A percentile compares a stretch with the other conserved stretches of the same genome.
Conservation (phyloP, 1,284 basidiomycete genomes). For the Ustilago nuda region DNA sequence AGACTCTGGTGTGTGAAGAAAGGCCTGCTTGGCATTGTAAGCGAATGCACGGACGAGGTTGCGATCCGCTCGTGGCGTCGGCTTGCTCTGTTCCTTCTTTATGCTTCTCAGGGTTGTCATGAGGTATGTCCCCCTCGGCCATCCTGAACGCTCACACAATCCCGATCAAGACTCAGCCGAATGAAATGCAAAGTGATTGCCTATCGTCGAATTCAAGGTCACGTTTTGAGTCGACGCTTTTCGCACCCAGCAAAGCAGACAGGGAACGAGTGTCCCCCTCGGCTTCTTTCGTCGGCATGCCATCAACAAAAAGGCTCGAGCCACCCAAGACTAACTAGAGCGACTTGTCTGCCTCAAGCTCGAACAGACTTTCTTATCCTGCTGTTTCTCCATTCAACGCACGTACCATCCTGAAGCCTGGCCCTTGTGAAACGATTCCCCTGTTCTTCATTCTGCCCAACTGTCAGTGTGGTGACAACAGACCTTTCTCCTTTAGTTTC, state of each 20-base stretch:
- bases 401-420: background rate
- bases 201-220: background rate
- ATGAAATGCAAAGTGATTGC: background rate
- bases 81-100: background rate
- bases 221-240: background rate
- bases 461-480: background rate
- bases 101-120: background rate
- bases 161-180: background rate
- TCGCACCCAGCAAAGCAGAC: background rate
- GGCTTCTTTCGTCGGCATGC: background rate
- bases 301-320: background rate
- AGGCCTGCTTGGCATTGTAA: background rate
- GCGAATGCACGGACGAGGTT: background rate
- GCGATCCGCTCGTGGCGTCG: background rate
- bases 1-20: background rate
- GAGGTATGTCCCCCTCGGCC: background rate
- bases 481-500: background rate
- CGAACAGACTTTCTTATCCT: background rate
- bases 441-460: background rate
- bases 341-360: background rate
- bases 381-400: background rate
- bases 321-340: background rate
- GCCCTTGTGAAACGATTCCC: background rate
- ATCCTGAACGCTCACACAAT: background rate
- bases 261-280: background rate